A percentile compares a stretch with the other conserved stretches of the same genome.
Conservation (phyloP, 78 protist genomes). For the Anaeramoeba flamelloides region DNA sequence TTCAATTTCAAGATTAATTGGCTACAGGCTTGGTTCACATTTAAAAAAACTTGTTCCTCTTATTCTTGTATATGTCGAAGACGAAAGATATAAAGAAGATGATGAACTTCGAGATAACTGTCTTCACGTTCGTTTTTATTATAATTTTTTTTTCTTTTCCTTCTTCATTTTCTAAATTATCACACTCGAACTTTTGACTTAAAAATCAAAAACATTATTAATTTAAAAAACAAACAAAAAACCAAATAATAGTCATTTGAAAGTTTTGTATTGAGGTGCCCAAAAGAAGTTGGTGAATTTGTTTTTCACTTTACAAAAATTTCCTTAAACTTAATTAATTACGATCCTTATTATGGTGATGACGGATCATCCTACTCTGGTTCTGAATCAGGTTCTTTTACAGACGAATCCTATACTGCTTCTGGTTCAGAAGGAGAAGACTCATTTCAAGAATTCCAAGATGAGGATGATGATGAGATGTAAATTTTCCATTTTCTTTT, state of each 20-base stretch:
- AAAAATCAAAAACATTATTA: too few relatives aligned
- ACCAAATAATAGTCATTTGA: conserved; percentile 46
- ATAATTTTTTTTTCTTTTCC: too few relatives aligned
- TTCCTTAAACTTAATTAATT: conserved; percentile 24
- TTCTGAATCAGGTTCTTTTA: too few relatives aligned
- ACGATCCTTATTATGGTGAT: conserved; percentile 79
- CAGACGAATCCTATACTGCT: too few relatives aligned
- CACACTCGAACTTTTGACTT: too few relatives aligned
- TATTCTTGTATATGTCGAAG: background rate
- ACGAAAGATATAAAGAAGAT: conserved; percentile 25
- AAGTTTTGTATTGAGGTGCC: conserved; percentile 40
- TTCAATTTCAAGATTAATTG: conserved; percentile 1
- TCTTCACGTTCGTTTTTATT: conserved; percentile 19
- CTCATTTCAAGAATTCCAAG: too few relatives aligned
- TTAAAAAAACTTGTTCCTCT: conserved; percentile 18
- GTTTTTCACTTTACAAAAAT: conserved; percentile 20
- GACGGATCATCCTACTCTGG: too few relatives aligned
- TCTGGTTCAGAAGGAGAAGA: too few relatives aligned
- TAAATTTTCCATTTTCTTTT: too few relatives aligned
- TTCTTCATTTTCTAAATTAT: too few relatives aligned
- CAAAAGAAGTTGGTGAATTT: conserved; percentile 33
- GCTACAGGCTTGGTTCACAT: conserved; percentile 1
- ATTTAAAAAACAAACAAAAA: too few relatives aligned
- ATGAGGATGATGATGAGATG: conserved; percentile 31
- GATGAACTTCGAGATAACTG: conserved; percentile 65